Evolutionary conservation across 352 stramenopile species (phyloP).

Genomic region (Pythium rishiriense): DNA sequence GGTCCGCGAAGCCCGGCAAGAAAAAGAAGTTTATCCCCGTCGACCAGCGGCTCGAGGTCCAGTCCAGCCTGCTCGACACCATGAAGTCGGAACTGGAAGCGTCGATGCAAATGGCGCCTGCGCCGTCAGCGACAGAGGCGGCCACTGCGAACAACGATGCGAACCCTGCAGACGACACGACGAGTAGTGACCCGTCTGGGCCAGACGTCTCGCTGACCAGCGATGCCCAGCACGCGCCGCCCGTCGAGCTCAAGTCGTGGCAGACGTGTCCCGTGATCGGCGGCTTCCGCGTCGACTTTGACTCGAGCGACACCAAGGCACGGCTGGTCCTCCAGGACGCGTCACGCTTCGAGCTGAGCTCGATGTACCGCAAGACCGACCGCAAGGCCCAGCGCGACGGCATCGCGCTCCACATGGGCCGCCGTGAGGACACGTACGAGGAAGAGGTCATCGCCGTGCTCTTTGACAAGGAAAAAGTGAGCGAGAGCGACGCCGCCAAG

Average conservation of each 20-base stretch:
- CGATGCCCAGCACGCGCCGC: constrained; percentile 11
- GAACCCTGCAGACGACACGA: neutral
- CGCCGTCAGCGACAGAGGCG: neutral
- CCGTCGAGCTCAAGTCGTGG: constrained; percentile 42
- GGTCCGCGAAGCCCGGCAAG: constrained; percentile 36
- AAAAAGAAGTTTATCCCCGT: constrained; percentile 41
- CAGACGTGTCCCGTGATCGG: constrained; percentile 48
- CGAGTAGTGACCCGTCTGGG: neutral
- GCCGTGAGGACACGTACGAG: constrained; percentile 74
- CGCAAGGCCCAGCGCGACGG: constrained; percentile 70
- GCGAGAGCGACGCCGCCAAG: constrained; percentile 58
- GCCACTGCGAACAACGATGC: constrained; percentile 7
- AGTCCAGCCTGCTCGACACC: constrained; percentile 54
- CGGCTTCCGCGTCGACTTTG: constrained; percentile 58
- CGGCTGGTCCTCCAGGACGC: constrained; percentile 71
- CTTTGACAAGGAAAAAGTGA: constrained; percentile 87
- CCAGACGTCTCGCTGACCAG: constrained; percentile 11
- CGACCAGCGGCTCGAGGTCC: constrained; percentile 56
- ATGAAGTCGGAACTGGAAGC: constrained; percentile 72
- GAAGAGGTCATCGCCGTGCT: constrained; percentile 81
- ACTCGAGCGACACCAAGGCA: constrained; percentile 76
- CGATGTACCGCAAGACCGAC: constrained; percentile 88
- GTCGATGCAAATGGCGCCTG: constrained; percentile 35
- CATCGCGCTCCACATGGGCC: constrained; percentile 70
- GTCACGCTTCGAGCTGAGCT: constrained; percentile 72